Conservation (phyloP, 164 flowering plant species). For the Vitis rupestris region DNA sequence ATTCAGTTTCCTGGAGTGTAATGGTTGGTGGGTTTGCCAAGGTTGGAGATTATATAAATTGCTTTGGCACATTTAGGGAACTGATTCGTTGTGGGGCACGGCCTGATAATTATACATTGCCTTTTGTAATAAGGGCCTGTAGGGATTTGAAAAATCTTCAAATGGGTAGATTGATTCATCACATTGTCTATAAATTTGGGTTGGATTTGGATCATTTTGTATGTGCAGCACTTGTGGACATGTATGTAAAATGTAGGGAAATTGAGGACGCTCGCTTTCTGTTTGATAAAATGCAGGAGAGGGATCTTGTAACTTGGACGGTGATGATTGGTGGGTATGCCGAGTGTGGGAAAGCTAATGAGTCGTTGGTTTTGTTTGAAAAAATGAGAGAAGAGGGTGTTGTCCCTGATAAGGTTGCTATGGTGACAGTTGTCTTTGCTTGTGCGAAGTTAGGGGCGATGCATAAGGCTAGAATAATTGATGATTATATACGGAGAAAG, state of each 20-base stretch:
- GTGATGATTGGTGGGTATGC: constrained; percentile 57
- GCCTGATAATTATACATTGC: constrained; percentile 44
- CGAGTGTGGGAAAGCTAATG: constrained; percentile 39
- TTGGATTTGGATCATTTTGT: constrained; percentile 37
- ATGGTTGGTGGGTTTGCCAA: constrained; percentile 57
- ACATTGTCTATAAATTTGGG: constrained; percentile 33
- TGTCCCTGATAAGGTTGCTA: constrained; percentile 44
- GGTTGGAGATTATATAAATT: constrained; percentile 36
- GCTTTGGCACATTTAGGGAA: constrained; percentile 39
- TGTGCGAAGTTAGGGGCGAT: constrained; percentile 60
- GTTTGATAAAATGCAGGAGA: constrained; percentile 48
- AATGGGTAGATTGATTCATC: constrained; percentile 42
- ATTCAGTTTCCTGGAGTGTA: constrained; percentile 45
- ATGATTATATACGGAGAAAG: constrained; percentile 32
- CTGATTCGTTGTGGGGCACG: constrained; percentile 28
- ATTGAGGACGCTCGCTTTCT: constrained; percentile 40
- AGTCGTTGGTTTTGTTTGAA: constrained; percentile 49
- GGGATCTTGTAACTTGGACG: constrained; percentile 56
- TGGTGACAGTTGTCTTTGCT: constrained; percentile 56
- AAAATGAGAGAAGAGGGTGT: constrained; percentile 47
- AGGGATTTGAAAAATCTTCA: constrained; percentile 26
- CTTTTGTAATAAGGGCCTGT: constrained; percentile 47
- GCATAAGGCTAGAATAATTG: constrained; percentile 40
- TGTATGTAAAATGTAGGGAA: constrained; percentile 47
- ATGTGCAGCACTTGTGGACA: constrained; percentile 39